Conservation (phyloP, 331 rosid genomes). For the Ulmus americana region DNA sequence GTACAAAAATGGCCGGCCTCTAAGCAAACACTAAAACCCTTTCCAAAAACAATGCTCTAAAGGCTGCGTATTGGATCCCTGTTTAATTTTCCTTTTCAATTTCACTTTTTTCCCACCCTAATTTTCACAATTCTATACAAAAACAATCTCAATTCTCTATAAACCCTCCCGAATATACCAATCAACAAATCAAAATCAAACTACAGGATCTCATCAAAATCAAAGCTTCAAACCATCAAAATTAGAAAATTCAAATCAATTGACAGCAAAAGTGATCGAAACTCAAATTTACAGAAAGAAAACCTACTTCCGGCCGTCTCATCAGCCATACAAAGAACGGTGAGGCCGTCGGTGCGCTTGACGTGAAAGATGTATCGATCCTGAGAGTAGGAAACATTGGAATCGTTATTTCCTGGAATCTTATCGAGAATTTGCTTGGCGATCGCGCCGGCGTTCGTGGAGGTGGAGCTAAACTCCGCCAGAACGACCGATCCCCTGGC, state of each 20-base stretch:
- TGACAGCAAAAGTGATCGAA: not conserved
- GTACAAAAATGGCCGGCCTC: no score
- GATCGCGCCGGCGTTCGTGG: conserved; percentile 75
- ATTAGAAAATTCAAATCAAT: not conserved
- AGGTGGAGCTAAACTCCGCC: conserved; percentile 68
- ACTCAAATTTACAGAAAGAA: not conserved
- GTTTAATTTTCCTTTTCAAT: not conserved
- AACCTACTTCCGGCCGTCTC: conserved; percentile 73
- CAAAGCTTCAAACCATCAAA: not conserved
- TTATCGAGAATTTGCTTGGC: conserved; percentile 78
- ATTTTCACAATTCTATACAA: not conserved
- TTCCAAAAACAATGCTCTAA: not conserved
- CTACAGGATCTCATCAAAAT: not conserved
- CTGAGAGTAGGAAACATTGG: conserved; percentile 85
- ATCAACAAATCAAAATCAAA: not conserved
- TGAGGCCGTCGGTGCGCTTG: conserved; percentile 93
- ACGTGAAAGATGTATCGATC: conserved; percentile 88
- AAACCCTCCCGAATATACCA: not conserved
- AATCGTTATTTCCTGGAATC: conserved; percentile 64
- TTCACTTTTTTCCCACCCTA: not conserved
- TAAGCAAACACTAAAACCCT: no score
- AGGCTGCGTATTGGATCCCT: not conserved
- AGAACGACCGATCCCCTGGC: conserved; percentile 86
- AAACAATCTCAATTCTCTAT: not conserved
- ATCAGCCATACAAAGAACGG: conserved; percentile 98